Conservation (phyloP, 148 eudicot genomes). For the Talinum fruticosum region DNA sequence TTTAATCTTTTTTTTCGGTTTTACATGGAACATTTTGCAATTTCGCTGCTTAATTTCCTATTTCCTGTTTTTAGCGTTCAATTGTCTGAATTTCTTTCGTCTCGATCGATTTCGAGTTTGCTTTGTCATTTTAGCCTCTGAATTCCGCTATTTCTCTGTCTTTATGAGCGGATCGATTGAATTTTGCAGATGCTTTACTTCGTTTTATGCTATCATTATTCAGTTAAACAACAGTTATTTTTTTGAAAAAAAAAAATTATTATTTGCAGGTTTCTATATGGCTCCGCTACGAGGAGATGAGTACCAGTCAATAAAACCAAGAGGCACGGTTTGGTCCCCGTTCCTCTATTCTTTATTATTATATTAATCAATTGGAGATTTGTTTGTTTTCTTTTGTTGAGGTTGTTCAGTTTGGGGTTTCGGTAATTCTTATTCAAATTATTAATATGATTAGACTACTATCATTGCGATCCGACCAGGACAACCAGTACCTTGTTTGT, state of each 20-base stretch:
- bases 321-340: slow-evolving; percentile 24
- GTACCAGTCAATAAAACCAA: slow-evolving; percentile 35
- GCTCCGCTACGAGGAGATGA: slow-evolving; percentile 17
- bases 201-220: no score
- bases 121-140: background rate
- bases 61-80: background rate
- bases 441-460: background rate
- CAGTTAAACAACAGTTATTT: no score
- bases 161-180: background rate
- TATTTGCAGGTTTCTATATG: slow-evolving; percentile 27
- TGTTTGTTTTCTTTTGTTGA: background rate
- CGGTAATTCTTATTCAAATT: background rate
- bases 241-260: no score
- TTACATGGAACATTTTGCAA: background rate
- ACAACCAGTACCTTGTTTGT: background rate
- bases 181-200: background rate
- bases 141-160: background rate
- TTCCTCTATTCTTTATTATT: background rate
- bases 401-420: background rate
- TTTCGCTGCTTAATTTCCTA: background rate
- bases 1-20: background rate
- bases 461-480: background rate
- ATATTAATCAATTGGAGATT: no score
- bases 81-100: background rate
- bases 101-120: background rate